Percentiles rank a stretch among this genome's conserved stretches.
These are phyloP conservation scores for Rosa persica DNA, from an alignment of 306 rosid genomes.

Conservation along the genomic window DNA sequence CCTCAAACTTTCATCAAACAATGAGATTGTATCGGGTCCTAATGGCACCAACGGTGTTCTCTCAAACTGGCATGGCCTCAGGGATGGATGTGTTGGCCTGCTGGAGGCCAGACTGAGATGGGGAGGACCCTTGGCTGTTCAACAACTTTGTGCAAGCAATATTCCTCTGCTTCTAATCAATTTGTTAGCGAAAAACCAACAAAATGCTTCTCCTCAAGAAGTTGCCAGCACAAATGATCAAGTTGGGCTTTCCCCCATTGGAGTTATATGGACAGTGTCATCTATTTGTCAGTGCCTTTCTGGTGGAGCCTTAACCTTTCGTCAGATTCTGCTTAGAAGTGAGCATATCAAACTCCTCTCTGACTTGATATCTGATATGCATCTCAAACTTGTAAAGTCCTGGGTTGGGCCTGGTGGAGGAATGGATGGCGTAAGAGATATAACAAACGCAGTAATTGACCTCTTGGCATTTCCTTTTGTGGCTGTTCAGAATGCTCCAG, in stretches of 20 bases:
- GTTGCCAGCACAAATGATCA: constrained; percentile 43
- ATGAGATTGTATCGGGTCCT: constrained; percentile 43
- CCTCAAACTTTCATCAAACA: constrained; percentile 56
- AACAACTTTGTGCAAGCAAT: constrained; percentile 84
- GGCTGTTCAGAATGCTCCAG: constrained; percentile 85
- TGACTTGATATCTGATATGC: constrained; percentile 63
- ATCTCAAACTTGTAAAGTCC: constrained; percentile 68
- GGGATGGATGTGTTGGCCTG: constrained; percentile 90
- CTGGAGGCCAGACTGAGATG: constrained; percentile 72
- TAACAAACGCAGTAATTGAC: constrained; percentile 66
- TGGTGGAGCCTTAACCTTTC: constrained; percentile 73
- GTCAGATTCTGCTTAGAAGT: constrained; percentile 60
- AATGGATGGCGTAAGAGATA: constrained; percentile 62
- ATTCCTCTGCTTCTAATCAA: constrained; percentile 71
- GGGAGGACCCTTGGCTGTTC: constrained; percentile 91
- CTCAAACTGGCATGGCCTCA: constrained; percentile 76
- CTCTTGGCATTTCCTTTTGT: constrained; percentile 92
- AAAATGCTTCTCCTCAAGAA: constrained; percentile 48
- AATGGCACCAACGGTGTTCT: constrained; percentile 46
- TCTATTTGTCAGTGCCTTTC: constrained; percentile 79
- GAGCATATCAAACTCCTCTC: constrained; percentile 72
- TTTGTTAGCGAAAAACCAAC: constrained; percentile 51
- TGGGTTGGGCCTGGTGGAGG: constrained; percentile 97
- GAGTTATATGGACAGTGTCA: constrained; percentile 74
- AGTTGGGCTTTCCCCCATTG: constrained; percentile 82